Conservation (phyloP, 2,329 filamentous ascomycete species). For the Talaromyces amestolkiae region DNA sequence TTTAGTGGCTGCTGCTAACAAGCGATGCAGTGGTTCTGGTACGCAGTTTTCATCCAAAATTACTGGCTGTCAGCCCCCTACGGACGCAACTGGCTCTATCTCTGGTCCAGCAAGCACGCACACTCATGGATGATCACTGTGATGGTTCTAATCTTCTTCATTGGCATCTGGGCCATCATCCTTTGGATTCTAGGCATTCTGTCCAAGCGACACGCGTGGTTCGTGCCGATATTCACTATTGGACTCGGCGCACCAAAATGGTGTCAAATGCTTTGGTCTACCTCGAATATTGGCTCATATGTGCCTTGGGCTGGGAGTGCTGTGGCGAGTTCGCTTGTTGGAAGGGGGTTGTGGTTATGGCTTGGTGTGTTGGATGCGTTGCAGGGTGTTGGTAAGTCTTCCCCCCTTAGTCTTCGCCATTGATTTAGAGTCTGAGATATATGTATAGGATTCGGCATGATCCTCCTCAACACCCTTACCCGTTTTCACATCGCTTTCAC, state of each 20-base stretch:
- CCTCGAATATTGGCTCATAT: slow-evolving; percentile 55
- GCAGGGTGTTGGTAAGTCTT: slow-evolving; percentile 53
- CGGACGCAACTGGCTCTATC: slow-evolving; percentile 59
- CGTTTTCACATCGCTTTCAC: slow-evolving; percentile 53
- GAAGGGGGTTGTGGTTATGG: slow-evolving; percentile 59
- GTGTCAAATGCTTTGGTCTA: slow-evolving; percentile 63
- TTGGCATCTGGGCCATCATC: slow-evolving; percentile 52
- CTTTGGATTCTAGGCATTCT: slow-evolving; percentile 52
- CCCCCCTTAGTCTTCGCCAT: too few species aligned
- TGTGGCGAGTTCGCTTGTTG: slow-evolving; percentile 52
- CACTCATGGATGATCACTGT: slow-evolving; percentile 54
- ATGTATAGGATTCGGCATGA: slow-evolving; percentile 54
- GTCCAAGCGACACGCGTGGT: slow-evolving; percentile 58
- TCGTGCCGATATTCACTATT: slow-evolving; percentile 62
- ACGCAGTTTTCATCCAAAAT: slow-evolving; percentile 58
- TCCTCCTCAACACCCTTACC: slow-evolving; percentile 59
- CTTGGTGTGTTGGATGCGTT: slow-evolving; percentile 60
- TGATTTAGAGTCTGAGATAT: background rate
- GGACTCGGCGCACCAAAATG: slow-evolving; percentile 60
- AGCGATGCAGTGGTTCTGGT: slow-evolving; percentile 53
- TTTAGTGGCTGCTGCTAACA: background rate
- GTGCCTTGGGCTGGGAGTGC: slow-evolving; percentile 57
- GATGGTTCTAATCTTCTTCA: slow-evolving; percentile 42
- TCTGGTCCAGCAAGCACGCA: slow-evolving; percentile 51
- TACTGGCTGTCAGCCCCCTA: slow-evolving; percentile 59